Conservation (phyloP, 305 asterid species). For the Plantago rigida region DNA sequence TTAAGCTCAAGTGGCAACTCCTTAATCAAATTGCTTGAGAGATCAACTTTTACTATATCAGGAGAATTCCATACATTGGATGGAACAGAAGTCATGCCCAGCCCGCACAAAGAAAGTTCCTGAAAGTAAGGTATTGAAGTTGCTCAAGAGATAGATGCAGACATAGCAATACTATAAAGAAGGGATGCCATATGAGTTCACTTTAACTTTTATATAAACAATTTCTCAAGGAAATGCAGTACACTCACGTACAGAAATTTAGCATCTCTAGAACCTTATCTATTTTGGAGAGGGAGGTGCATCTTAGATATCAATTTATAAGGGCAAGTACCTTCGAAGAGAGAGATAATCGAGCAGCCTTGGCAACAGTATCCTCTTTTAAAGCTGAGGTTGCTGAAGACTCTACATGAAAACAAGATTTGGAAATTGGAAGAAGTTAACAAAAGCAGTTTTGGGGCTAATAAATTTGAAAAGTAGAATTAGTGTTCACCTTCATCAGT, state of each 20-base stretch:
- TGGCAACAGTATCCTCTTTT: slow-evolving; percentile 51
- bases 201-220: slow-evolving; percentile 16
- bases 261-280: neutral
- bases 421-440: slow-evolving; percentile 10
- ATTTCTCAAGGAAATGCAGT: slow-evolving; percentile 9
- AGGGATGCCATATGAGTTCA: slow-evolving; percentile 14
- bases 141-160: slow-evolving; percentile 19
- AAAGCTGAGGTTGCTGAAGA: slow-evolving; percentile 43
- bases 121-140: slow-evolving; percentile 31
- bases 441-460: slow-evolving; percentile 18
- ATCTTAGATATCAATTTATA: neutral
- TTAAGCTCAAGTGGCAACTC: slow-evolving; percentile 70
- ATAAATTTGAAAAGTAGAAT: slow-evolving; percentile 24
- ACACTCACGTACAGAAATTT: neutral
- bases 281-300: neutral
- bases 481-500: slow-evolving; percentile 62
- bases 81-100: slow-evolving; percentile 60
- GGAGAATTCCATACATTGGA: slow-evolving; percentile 65
- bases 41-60: slow-evolving; percentile 65
- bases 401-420: slow-evolving; percentile 37
- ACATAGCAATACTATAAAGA: neutral
- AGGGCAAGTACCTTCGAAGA: slow-evolving; percentile 60
- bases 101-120: slow-evolving; percentile 73
- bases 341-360: slow-evolving; percentile 66
- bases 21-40: slow-evolving; percentile 67